Evolutionary conservation across 2,329 filamentous ascomycete genomes (phyloP).

Genomic region (Colletotrichum liaoningense): DNA sequence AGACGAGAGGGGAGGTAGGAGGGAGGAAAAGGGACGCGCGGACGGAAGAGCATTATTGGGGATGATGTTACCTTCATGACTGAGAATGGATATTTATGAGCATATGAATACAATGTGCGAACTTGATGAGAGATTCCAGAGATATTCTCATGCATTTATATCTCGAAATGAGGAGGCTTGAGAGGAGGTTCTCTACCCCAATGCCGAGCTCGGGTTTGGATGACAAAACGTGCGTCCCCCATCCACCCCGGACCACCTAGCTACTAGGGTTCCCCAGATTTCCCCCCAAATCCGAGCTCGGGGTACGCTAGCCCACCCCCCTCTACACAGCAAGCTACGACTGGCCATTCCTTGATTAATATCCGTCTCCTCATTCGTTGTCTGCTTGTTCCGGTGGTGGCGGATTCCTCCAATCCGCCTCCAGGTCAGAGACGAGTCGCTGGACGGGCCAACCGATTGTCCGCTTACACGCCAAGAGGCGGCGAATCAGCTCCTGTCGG

Average conservation of each 20-base stretch:
- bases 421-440: constrained; percentile 45
- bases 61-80: neutral
- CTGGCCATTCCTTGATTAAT: no score
- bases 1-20: neutral
- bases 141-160: neutral
- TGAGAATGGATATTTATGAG: neutral
- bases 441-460: constrained; percentile 53
- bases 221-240: neutral
- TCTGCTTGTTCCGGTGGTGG: neutral
- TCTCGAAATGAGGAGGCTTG: neutral
- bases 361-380: neutral
- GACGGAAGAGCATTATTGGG: neutral
- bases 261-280: neutral
- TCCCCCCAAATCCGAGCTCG: constrained; percentile 44
- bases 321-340: neutral
- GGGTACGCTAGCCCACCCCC: constrained; percentile 38
- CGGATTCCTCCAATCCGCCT: constrained; percentile 41
- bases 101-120: neutral
- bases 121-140: neutral
- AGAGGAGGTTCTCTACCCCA: constrained; percentile 13
- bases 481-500: constrained; percentile 46
- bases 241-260: neutral
- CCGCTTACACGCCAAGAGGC: constrained; percentile 47
- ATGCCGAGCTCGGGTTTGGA: constrained; percentile 42
- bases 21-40: neutral